Evolutionary conservation across 139 green algal genomes (phyloP).

Genomic region (Auxenochlorella pyrenoidosa): DNA sequence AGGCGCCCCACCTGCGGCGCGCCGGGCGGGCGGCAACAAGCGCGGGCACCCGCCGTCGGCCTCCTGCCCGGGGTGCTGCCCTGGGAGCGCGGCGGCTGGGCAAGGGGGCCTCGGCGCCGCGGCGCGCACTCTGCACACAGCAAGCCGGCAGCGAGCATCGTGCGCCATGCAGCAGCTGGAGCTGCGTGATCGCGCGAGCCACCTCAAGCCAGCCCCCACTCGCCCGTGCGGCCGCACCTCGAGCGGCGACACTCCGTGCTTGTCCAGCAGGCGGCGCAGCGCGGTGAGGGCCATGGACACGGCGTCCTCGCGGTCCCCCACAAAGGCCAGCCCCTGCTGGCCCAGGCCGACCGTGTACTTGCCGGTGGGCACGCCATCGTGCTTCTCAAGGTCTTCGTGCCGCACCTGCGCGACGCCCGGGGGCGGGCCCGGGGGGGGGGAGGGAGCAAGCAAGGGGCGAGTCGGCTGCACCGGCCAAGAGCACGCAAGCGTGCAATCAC

Average conservation of each 20-base stretch:
- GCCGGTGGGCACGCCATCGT: slow-evolving; percentile 69
- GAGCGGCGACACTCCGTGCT: slow-evolving; percentile 50
- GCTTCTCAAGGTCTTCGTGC: slow-evolving; percentile 76
- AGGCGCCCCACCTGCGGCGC: slow-evolving; percentile 55
- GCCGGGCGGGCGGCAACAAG: not conserved
- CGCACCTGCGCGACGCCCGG: slow-evolving; percentile 47
- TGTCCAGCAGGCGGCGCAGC: slow-evolving; percentile 67
- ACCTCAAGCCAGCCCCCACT: too few species aligned
- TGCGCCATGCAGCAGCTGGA: too few species aligned
- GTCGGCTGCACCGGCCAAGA: too few species aligned
- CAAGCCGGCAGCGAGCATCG: not conserved
- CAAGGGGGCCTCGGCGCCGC: too few species aligned
- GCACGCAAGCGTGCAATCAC: too few species aligned
- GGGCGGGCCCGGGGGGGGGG: too few species aligned
- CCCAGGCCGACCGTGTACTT: slow-evolving; percentile 92
- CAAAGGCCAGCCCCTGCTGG: slow-evolving; percentile 77
- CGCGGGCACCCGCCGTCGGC: too few species aligned
- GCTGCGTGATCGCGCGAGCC: too few species aligned
- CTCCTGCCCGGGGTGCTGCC: not conserved
- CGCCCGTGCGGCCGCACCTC: too few species aligned
- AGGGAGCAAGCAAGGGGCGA: too few species aligned
- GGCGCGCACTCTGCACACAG: too few species aligned
- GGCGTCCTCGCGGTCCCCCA: slow-evolving; percentile 78
- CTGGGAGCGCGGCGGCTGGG: too few species aligned
- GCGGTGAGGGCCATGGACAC: slow-evolving; percentile 83